A percentile compares a stretch with the other conserved stretches of the same genome.
These are phyloP conservation scores for Umbellularia californica DNA, from an alignment of 164 flowering plant genomes.

Conservation along the genomic window DNA sequence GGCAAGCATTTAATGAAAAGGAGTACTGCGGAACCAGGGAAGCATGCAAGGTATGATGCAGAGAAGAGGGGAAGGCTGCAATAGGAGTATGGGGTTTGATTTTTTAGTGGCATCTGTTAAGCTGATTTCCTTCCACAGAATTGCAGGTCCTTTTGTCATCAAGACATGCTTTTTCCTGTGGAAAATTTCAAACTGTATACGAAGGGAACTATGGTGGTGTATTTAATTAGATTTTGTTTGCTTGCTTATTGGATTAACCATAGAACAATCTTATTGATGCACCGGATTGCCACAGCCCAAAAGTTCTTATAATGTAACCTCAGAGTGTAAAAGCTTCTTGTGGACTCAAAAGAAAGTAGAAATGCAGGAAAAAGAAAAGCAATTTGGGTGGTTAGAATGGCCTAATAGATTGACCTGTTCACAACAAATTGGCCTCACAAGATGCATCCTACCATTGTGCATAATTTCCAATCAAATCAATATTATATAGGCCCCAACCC, in stretches of 20 bases:
- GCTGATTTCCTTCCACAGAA: not conserved
- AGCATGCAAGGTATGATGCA: not conserved
- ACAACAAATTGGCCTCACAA: too few relatives aligned
- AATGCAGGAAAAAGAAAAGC: too few relatives aligned
- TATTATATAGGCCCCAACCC: too few relatives aligned
- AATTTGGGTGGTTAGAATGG: too few relatives aligned
- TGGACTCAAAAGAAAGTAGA: too few relatives aligned
- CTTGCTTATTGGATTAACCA: not conserved
- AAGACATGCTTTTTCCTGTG: not conserved
- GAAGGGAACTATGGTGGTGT: not conserved
- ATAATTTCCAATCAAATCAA: too few relatives aligned
- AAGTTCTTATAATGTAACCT: not conserved
- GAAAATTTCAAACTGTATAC: not conserved
- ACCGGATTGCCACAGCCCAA: not conserved
- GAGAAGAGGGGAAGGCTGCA: constrained; percentile 50
- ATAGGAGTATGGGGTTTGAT: not conserved
- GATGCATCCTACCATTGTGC: too few relatives aligned
- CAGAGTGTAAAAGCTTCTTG: too few relatives aligned
- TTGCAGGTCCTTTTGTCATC: not conserved
- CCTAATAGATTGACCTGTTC: too few relatives aligned
- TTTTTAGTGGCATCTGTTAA: not conserved
- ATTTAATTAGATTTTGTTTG: not conserved
- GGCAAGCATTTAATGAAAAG: not conserved
- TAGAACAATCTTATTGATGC: not conserved
- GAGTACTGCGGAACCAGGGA: not conserved